Evolutionary conservation across 2,329 filamentous ascomycete genomes (phyloP).

Genomic region (Pseudogymnoascus sp.): DNA sequence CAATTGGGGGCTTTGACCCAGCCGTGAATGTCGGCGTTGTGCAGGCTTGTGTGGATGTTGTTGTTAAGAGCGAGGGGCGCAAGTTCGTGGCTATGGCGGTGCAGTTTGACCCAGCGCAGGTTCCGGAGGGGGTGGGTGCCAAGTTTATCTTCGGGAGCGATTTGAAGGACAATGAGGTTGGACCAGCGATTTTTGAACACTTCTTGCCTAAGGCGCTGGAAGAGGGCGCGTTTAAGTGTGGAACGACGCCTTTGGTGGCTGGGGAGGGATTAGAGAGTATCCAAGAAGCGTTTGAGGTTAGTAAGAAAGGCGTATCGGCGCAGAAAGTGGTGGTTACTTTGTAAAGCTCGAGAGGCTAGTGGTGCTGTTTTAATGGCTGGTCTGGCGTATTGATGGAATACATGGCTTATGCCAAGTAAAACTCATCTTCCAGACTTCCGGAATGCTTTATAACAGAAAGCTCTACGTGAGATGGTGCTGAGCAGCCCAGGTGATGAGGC

Average conservation of each 20-base stretch:
- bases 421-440: not conserved
- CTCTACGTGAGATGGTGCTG: not conserved
- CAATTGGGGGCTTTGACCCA: conserved; percentile 19
- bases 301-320: conserved; percentile 32
- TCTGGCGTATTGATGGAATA: not conserved
- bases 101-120: not conserved
- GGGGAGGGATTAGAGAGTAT: conserved; percentile 35
- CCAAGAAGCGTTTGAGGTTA: conserved; percentile 31
- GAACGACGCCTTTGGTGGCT: conserved; percentile 30
- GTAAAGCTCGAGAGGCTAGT: not conserved
- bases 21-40: conserved; percentile 13
- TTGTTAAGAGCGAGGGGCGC: conserved; percentile 20
- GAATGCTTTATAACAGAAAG: no score
- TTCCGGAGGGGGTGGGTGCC: conserved; percentile 16
- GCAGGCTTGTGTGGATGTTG: conserved; percentile 21
- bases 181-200: conserved; percentile 23
- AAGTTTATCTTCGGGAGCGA: conserved; percentile 24
- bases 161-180: conserved; percentile 24
- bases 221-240: conserved; percentile 25
- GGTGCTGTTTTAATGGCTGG: not conserved
- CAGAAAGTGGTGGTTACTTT: conserved; percentile 34
- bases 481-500: no score
- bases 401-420: not conserved
- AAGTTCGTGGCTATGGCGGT: conserved; percentile 13
- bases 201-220: conserved; percentile 30